Base-by-base conservation (phyloP, 2,329 filamentous ascomycete genomes). In the Aureobasidium pullulans region DNA sequence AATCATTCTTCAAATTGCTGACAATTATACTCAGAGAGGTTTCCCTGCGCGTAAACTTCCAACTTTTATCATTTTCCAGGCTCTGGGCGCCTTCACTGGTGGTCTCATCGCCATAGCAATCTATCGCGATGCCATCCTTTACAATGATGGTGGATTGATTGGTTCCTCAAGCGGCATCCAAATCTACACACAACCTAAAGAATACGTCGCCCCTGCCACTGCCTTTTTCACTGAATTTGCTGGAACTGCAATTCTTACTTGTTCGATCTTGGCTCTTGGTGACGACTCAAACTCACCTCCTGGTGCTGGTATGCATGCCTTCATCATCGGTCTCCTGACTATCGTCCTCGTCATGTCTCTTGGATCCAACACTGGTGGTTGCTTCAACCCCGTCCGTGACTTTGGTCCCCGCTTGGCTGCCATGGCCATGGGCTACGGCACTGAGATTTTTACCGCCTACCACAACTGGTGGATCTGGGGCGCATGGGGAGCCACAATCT, bases 1-100 rank as follows among this genome's bases (percentile, higher is more conserved):
- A 6, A 16, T 6, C 5, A 34, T n/a, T 4, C 15, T 32, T 15
- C 39, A n/a, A 31, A 31, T 15, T 19, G 7, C 50, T 54, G 9
- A 54, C 50, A 44, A 8, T 15, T 3, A 11, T 23, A 11, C 1
- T 36, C 32, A 57, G 56, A 76, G 79, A 40, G 79, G 79, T 0
- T 81, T 84, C 43, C 81, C 81, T 0, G 76, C 78, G 56, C 68
- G 73, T 5, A 77, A 81, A 66, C 73, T 80, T 4, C 72, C 78
- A 1, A 69, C 76, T 4, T 84, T 83, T 63, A 74, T 81, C 8
- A 61, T 75, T 1, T 78, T 80, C 15, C 81, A 84, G 63, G 71
- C 82, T 52, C 64, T 83, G 0, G 81, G 77, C 1, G 80, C 79
- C 1, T 78, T 84, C 54, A 68, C 74, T 31, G 81, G 80, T 1